Conservation (phyloP, 2,329 filamentous ascomycete species). For the Hansfordia pulvinata region DNA sequence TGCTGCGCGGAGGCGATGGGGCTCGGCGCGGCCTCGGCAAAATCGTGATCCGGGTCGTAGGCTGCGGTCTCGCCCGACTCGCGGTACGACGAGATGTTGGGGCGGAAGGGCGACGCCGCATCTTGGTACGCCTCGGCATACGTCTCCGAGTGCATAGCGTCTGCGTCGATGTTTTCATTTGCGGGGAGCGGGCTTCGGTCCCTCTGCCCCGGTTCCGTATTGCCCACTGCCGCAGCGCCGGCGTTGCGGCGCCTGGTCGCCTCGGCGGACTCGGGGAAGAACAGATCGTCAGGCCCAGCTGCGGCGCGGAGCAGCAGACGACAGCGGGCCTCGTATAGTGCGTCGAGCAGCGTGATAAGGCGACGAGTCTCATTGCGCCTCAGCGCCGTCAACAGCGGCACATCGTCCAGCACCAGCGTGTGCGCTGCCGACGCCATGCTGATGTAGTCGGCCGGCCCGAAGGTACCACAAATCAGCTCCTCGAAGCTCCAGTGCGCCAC, state of each 20-base stretch:
- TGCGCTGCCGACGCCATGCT: constrained; percentile 69
- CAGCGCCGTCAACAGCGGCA: constrained; percentile 52
- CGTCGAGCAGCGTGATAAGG: constrained; percentile 70
- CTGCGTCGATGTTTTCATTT: constrained; percentile 19
- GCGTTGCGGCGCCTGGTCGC: constrained; percentile 1
- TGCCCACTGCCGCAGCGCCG: not conserved
- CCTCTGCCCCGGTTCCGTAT: constrained; percentile 22
- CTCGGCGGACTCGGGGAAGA: constrained; percentile 51
- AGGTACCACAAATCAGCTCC: constrained; percentile 51
- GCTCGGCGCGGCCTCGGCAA: no score
- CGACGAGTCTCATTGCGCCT: constrained; percentile 72
- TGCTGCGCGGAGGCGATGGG: constrained; percentile 28
- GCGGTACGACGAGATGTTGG: constrained; percentile 59
- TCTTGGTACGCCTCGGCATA: constrained; percentile 69
- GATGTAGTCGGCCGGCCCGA: constrained; percentile 74
- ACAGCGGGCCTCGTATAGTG: constrained; percentile 69
- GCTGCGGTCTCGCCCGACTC: constrained; percentile 27
- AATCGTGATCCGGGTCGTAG: constrained; percentile 44
- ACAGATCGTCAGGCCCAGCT: constrained; percentile 57
- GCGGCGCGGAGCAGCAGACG: constrained; percentile 58
- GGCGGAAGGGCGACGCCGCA: constrained; percentile 60
- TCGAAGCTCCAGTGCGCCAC: constrained; percentile 53
- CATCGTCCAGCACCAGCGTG: constrained; percentile 58
- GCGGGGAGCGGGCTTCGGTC: constrained; percentile 2
- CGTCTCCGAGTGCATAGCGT: constrained; percentile 51